Percentiles rank a stretch among this genome's conserved stretches.
These are phyloP conservation scores for Tubosaeta brunneosetosa DNA, from an alignment of 768 basidiomycete species.

Conservation along the genomic window DNA sequence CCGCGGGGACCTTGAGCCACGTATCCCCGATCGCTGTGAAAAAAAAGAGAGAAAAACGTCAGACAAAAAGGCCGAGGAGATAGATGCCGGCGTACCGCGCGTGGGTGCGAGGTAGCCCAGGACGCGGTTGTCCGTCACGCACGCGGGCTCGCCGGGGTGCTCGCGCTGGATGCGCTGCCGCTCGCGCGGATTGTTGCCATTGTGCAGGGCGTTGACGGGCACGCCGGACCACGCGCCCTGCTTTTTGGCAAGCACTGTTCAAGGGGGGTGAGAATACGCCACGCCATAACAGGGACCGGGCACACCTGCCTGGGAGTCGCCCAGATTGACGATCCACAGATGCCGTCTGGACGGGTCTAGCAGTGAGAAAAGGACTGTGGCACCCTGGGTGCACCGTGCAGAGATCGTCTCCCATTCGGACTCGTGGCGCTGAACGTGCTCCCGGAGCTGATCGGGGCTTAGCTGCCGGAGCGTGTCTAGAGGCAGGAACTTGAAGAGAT, in stretches of 20 bases:
- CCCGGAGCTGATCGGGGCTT: slow-evolving; percentile 37
- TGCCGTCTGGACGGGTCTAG: slow-evolving; percentile 26
- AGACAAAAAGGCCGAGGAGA: too few species aligned
- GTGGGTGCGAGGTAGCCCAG: slow-evolving; percentile 38
- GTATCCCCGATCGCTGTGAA: slow-evolving; percentile 33
- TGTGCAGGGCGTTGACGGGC: slow-evolving; percentile 28
- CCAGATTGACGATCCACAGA: slow-evolving; percentile 33
- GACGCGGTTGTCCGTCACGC: slow-evolving; percentile 31
- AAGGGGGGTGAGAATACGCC: slow-evolving; percentile 1
- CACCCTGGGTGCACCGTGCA: slow-evolving; percentile 31
- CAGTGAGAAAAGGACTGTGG: slow-evolving; percentile 31
- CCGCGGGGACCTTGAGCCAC: slow-evolving; percentile 32
- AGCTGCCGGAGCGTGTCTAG: slow-evolving; percentile 31
- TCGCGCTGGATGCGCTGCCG: slow-evolving; percentile 25
- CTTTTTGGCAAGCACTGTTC: slow-evolving; percentile 21
- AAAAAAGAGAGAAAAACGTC: neutral
- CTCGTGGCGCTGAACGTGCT: slow-evolving; percentile 35
- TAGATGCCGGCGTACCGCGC: slow-evolving; percentile 24
- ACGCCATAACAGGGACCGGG: too few species aligned
- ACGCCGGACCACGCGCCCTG: slow-evolving; percentile 19
- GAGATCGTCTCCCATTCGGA: slow-evolving; percentile 35
- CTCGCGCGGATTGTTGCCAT: slow-evolving; percentile 27
- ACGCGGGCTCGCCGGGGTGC: slow-evolving; percentile 28
- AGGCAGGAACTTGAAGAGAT: slow-evolving; percentile 43
- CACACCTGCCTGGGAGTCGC: slow-evolving; percentile 34